Conservation (phyloP, 148 eudicot species). For the Arctostaphylos glauca region DNA sequence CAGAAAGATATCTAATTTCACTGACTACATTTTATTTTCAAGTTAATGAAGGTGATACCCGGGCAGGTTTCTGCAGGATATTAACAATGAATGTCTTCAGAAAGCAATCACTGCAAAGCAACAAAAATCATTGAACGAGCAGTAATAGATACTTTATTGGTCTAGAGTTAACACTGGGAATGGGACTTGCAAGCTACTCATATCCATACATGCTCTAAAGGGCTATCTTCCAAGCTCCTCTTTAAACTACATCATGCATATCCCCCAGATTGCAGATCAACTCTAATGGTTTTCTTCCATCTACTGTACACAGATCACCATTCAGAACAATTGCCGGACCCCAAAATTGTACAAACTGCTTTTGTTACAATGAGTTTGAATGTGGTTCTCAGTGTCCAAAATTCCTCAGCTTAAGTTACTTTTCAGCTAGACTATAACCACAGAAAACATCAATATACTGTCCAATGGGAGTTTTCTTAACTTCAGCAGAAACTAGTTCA, state of each 20-base stretch:
- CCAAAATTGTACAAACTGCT: background rate
- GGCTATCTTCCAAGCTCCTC: background rate
- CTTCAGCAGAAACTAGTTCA: background rate
- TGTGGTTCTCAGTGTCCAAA: conserved; percentile 7
- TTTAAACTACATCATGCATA: background rate
- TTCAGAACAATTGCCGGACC: background rate
- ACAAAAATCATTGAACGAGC: conserved; percentile 2
- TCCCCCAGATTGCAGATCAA: background rate
- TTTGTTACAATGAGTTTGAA: background rate
- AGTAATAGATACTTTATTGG: background rate
- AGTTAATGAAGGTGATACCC: background rate
- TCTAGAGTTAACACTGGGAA: background rate
- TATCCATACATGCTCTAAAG: background rate
- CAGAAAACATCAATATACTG: background rate
- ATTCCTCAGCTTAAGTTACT: background rate
- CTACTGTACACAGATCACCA: background rate
- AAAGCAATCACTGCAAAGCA: background rate
- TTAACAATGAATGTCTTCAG: background rate
- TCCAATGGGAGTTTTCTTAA: background rate
- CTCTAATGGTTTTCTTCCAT: background rate
- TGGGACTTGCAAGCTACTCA: background rate
- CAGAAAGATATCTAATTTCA: background rate
- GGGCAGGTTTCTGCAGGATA: background rate
- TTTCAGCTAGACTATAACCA: background rate
- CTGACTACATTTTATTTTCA: background rate